These are phyloP conservation scores for Omphalotus guepiniiformis DNA, from an alignment of 768 basidiomycete genomes.

Conservation along the genomic window DNA sequence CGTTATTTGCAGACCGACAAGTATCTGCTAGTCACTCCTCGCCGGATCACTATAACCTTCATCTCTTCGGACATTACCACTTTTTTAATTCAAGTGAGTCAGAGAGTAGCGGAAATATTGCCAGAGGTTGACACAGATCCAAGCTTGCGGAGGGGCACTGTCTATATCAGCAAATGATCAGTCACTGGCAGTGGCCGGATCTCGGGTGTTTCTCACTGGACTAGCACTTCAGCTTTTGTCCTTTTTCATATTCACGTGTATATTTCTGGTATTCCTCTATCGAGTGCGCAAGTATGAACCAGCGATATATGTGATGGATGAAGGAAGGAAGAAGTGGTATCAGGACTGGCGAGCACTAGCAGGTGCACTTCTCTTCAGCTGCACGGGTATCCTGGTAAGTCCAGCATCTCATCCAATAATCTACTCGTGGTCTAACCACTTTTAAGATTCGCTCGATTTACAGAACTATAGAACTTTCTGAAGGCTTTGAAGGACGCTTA, in stretches of 20 bases:
- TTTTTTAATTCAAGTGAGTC: conserved; percentile 45
- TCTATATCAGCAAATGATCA: conserved; percentile 23
- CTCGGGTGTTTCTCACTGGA: conserved; percentile 52
- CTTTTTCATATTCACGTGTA: conserved; percentile 42
- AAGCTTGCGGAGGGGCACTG: conserved; percentile 34
- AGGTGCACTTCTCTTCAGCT: conserved; percentile 47
- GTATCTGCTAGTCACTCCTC: conserved; percentile 36
- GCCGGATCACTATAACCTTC: conserved; percentile 41
- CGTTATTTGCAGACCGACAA: conserved; percentile 31
- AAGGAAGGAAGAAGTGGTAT: conserved; percentile 37
- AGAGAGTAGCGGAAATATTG: no score
- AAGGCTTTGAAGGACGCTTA: conserved; percentile 59
- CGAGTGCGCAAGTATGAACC: conserved; percentile 40
- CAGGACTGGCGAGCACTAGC: conserved; percentile 59
- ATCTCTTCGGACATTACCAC: conserved; percentile 48
- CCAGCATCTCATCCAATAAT: neutral
- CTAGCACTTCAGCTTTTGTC: conserved; percentile 53
- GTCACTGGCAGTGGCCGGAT: conserved; percentile 17
- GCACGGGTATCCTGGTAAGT: conserved; percentile 59
- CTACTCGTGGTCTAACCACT: neutral
- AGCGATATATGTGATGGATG: conserved; percentile 36
- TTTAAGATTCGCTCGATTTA: conserved; percentile 60
- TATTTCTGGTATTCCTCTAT: conserved; percentile 45
- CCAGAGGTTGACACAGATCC: no score
- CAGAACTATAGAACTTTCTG: conserved; percentile 26